phyloP scores from a whole-genome alignment of 768 basidiomycete genomes.

The Pisolithus microcarpus region DNA sequence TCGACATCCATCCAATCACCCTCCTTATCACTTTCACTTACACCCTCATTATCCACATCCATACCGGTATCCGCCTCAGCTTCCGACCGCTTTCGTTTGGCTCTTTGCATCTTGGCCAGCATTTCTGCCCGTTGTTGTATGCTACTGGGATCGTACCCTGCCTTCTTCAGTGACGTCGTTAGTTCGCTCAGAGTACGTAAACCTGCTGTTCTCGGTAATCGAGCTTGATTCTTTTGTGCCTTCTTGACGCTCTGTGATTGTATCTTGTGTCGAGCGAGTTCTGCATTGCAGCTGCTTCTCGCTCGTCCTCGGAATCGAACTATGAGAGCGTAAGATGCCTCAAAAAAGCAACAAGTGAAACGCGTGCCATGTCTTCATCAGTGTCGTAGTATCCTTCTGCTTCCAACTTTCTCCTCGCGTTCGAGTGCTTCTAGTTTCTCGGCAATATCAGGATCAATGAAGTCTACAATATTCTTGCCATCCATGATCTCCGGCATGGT shows the following conservation, averaged over 20 bases:
- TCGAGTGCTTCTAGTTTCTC: constrained; percentile 97
- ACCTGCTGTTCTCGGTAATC: constrained; percentile 68
- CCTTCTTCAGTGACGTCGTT: constrained; percentile 72
- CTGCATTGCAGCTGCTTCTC: constrained; percentile 61
- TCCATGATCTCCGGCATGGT: constrained; percentile 98
- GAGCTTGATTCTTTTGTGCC: constrained; percentile 77
- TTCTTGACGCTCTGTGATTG: constrained; percentile 76
- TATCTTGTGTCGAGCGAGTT: constrained; percentile 60
- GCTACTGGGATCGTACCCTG: constrained; percentile 81
- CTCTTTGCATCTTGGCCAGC: constrained; percentile 66
- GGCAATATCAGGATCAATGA: constrained; percentile 94
- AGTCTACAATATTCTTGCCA: constrained; percentile 98
- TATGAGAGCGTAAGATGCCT: not conserved
- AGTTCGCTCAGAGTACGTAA: constrained; percentile 66
- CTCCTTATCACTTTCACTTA: constrained; percentile 31
- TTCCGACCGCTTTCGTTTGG: constrained; percentile 55
- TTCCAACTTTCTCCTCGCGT: constrained; percentile 91
- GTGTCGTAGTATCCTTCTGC: constrained; percentile 92
- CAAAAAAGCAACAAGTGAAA: not conserved
- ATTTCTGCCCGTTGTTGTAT: constrained; percentile 85
- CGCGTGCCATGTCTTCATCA: constrained; percentile 75
- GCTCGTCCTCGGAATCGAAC: constrained; percentile 68
- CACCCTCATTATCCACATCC: constrained; percentile 59
- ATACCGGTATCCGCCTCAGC: constrained; percentile 53
- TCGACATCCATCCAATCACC: constrained; percentile 51